Evolutionary conservation across 106 monocot genomes (phyloP).

Genomic region (Dactylorhiza incarnata): DNA sequence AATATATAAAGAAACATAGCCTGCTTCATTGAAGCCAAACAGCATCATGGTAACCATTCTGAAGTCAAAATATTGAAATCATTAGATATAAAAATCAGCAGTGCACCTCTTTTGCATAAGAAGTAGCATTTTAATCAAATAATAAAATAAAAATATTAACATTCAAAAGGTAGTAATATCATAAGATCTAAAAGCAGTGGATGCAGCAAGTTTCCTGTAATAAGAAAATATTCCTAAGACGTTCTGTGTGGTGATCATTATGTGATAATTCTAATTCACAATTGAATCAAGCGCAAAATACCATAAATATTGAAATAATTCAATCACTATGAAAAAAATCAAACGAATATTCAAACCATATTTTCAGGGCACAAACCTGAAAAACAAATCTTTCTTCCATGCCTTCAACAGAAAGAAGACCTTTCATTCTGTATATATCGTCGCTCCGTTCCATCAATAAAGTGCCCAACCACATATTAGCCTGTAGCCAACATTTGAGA

Average conservation of each 20-base stretch:
- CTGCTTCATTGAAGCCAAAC: no score
- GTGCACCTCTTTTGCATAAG: no score
- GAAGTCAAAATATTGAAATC: no score
- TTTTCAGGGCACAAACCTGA: slow-evolving; percentile 52
- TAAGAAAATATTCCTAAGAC: background rate
- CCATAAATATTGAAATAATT: background rate
- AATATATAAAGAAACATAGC: no score
- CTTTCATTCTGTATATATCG: slow-evolving; percentile 99
- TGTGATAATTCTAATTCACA: background rate
- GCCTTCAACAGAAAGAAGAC: slow-evolving; percentile 83
- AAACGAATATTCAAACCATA: background rate
- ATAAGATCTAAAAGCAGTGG: background rate
- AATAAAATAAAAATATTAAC: no score
- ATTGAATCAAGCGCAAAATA: background rate
- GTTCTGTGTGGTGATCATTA: background rate
- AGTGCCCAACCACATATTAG: slow-evolving; percentile 94
- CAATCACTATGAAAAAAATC: background rate
- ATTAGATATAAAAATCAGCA: no score
- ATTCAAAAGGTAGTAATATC: no score
- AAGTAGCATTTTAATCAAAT: no score
- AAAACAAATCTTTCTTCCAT: slow-evolving; percentile 94
- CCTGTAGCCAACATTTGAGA: slow-evolving; percentile 31
- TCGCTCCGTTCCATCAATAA: slow-evolving; percentile 86
- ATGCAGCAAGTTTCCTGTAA: background rate
- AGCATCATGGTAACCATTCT: no score